Percentiles rank a stretch among this genome's conserved stretches.
Evolutionary conservation across 225 moss, liverwort and hornwort species (phyloP).

Genomic region (Climacium dendroides): DNA sequence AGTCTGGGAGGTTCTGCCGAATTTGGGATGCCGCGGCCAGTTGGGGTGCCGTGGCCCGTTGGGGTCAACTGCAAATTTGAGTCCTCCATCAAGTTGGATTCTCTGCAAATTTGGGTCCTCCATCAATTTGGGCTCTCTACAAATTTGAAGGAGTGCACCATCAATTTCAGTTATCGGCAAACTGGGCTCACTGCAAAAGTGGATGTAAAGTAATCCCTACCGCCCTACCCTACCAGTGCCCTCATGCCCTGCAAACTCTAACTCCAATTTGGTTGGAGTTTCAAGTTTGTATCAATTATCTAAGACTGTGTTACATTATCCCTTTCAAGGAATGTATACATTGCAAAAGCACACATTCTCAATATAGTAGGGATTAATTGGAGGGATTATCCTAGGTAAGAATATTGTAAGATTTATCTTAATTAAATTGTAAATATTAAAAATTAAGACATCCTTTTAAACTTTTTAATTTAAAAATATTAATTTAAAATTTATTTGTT

Average conservation of each 20-base stretch:
- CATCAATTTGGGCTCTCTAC: neutral
- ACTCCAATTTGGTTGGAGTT: rapidly evolving
- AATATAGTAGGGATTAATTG: neutral
- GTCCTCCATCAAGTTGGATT: neutral
- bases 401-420: neutral
- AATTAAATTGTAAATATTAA: neutral
- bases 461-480: no score
- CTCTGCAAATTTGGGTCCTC: neutral
- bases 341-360: neutral
- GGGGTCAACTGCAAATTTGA: neutral
- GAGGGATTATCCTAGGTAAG: neutral
- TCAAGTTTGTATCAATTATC: neutral
- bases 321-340: neutral
- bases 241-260: neutral
- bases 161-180: neutral
- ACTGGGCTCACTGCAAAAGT: neutral
- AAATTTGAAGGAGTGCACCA: neutral
- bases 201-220: neutral
- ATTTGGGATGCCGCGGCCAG: no score
- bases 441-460: neutral
- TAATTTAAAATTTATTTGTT: no score
- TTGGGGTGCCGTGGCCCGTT: neutral
- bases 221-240: neutral
- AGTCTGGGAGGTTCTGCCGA: neutral
- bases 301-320: rapidly evolving